Percentiles rank a stretch among this genome's conserved stretches.
Conservation (phyloP, 2,329 filamentous ascomycete genomes). For the Cryphonectria nitschkei region DNA sequence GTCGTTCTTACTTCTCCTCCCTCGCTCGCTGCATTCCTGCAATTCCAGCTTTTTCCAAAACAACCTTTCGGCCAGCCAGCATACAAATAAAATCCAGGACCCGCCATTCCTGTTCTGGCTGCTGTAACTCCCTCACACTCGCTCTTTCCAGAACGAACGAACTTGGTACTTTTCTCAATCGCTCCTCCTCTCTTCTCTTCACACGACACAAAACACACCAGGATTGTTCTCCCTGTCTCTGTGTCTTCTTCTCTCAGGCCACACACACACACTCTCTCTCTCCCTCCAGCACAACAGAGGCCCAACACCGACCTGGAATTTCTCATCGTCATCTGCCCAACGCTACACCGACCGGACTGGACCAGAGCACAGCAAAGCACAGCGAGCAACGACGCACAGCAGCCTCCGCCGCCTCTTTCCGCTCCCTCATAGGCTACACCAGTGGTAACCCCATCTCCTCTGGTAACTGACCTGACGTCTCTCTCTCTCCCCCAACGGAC, state of each 20-base stretch:
- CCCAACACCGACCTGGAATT: neutral
- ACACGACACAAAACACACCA: neutral
- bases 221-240: neutral
- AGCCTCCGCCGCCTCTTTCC: neutral
- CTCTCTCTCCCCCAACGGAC: constrained; percentile 4
- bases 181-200: neutral
- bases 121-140: neutral
- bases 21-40: constrained; percentile 5
- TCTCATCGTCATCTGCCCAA: neutral
- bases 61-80: neutral
- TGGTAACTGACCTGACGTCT: neutral
- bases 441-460: constrained; percentile 1
- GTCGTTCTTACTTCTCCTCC: constrained; percentile 1
- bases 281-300: neutral
- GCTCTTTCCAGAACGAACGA: neutral
- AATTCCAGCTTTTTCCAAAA: neutral
- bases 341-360: neutral
- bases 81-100: neutral
- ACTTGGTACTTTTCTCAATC: neutral
- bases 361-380: neutral
- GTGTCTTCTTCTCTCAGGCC: neutral
- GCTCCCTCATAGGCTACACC: neutral
- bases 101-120: constrained; percentile 1
- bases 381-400: neutral
- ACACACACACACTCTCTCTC: neutral